Base-by-base conservation (phyloP, 164 flowering plant genomes). In the Cinnamomum micranthum region DNA sequence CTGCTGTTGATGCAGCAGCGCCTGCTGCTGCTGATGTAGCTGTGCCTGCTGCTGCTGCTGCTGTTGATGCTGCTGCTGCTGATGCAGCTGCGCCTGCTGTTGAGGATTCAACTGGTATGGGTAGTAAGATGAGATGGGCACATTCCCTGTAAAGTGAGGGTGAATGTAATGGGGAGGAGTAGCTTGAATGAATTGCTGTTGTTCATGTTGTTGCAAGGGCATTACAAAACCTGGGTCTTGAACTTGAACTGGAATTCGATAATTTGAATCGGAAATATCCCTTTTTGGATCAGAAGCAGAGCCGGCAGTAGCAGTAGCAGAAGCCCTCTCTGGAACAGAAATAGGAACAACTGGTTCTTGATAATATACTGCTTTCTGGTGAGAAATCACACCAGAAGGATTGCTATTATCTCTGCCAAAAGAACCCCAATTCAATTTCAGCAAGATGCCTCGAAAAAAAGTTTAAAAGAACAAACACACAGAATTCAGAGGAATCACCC, bases 101-200 rank as follows among this genome's bases (percentile, higher is more conserved):
- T 41, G 47, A 41, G 47, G 47, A 9, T 41, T 6, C 47, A 41
- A 9, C 47, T 41, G 47, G 47, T 41, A 41, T 41, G 7, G 90
- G 74, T 89, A 92, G 77, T 86, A 92, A 7, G 90, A 82, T 1
- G 92, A 73, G 6, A 88, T 74, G 58, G 92, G 93, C 47, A 88
- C 81, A 0, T 83, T 74, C 66, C 92, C 90, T 2, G 87, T 22
- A 22, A 87, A 83, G 6, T 80, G 87, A 31, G 88, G 92, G 9
- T 88, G 92, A 27, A 92, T 83, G 79, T 86, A 92, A 68, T 92
- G 96, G 4, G 86, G 64, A 60, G 86, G 64, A 60, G 87, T 88
- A 62, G 90, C 80, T 70, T 85, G 91, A 68, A 89, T 64, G 67
- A 80, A 92, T 79, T 87, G 96, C n/a, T 85, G 91, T 41, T 79